Conservation (phyloP, 106 monocot genomes). For the Allium fistulosum region DNA sequence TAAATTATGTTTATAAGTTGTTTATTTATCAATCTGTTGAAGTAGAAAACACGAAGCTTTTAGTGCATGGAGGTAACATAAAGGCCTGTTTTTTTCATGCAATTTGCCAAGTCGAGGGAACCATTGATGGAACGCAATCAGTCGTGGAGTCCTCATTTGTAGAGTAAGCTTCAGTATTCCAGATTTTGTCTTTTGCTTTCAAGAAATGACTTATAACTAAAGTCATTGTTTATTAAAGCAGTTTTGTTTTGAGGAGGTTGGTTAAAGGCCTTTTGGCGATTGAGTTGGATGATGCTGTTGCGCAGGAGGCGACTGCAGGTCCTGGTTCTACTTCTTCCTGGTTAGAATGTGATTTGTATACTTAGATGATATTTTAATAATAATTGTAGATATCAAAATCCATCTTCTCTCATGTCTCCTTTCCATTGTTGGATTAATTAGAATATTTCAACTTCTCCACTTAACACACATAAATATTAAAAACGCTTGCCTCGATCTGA, state of each 20-base stretch:
- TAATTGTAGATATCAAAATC: too few relatives aligned
- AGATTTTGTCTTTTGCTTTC: too few relatives aligned
- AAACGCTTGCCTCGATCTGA: too few relatives aligned
- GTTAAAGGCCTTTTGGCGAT: constrained; percentile 9
- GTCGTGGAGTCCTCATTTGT: constrained; percentile 15
- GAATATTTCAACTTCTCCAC: too few relatives aligned
- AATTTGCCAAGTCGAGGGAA: constrained; percentile 8
- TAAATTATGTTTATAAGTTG: not conserved
- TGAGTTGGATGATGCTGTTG: constrained; percentile 16
- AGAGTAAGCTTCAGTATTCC: too few relatives aligned
- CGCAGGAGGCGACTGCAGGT: not conserved
- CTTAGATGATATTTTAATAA: not conserved
- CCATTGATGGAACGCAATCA: constrained; percentile 1
- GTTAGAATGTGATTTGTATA: not conserved
- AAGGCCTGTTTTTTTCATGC: constrained; percentile 47
- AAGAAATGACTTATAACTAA: too few relatives aligned
- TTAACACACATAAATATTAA: too few relatives aligned
- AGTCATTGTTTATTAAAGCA: too few relatives aligned
- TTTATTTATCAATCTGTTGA: constrained; percentile 7
- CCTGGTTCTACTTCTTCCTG: not conserved
- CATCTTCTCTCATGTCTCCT: too few relatives aligned
- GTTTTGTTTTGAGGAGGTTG: constrained; percentile 10
- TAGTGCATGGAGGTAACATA: constrained; percentile 47
- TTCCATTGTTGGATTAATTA: too few relatives aligned
- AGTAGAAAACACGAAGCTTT: constrained; percentile 21